These are phyloP conservation scores for Stereum hirsutum DNA, from an alignment of 1,284 basidiomycete species.

Conservation along the genomic window DNA sequence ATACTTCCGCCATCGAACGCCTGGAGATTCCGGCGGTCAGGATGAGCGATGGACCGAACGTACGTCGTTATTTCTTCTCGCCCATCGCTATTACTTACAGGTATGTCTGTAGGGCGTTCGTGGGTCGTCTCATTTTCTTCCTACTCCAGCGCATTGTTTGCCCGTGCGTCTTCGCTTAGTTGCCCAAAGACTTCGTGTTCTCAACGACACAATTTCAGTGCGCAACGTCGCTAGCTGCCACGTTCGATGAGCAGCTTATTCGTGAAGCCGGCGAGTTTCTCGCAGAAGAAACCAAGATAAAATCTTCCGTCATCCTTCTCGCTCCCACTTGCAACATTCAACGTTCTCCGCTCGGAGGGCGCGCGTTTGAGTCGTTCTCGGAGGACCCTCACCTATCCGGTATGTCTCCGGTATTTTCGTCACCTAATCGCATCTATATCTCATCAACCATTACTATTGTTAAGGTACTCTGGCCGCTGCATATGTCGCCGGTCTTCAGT, in stretches of 20 bases:
- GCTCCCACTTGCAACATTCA: constrained; percentile 80
- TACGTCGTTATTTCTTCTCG: constrained; percentile 15
- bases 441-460: neutral
- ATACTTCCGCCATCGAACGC: constrained; percentile 46
- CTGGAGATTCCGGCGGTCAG: constrained; percentile 53
- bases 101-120: constrained; percentile 41
- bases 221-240: constrained; percentile 66
- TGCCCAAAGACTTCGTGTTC: neutral
- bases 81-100: neutral
- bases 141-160: constrained; percentile 25
- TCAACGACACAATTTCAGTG: constrained; percentile 10
- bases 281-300: constrained; percentile 62
- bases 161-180: constrained; percentile 15
- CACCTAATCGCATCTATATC: neutral
- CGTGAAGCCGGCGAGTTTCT: constrained; percentile 59
- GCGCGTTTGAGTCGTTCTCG: constrained; percentile 74
- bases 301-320: constrained; percentile 60
- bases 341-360: constrained; percentile 64
- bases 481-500: constrained; percentile 69
- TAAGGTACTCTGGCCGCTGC: constrained; percentile 46
- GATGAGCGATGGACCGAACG: constrained; percentile 62
- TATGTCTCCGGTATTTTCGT: constrained; percentile 7
- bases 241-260: constrained; percentile 63
- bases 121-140: constrained; percentile 56
- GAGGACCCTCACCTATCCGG: constrained; percentile 76